Percentiles rank a stretch among this genome's conserved stretches.
These are phyloP conservation scores for Ambrosia hybrid DNA, from an alignment of 140 eudicot species.

Conservation along the genomic window DNA sequence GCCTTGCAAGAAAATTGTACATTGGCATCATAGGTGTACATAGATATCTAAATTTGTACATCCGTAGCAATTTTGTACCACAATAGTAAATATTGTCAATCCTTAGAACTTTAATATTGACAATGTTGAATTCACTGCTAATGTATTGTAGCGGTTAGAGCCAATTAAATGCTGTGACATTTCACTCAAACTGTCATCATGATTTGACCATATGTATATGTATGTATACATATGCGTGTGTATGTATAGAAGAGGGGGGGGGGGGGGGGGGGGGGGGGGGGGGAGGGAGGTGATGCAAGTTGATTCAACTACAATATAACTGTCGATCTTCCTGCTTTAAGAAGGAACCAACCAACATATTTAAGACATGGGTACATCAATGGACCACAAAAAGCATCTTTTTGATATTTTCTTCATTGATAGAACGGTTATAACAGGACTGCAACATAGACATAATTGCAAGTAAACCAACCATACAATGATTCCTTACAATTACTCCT, in stretches of 20 bases:
- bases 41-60: too few relatives aligned
- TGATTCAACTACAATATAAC: slow-evolving; percentile 39
- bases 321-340: slow-evolving; percentile 28
- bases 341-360: slow-evolving; percentile 35
- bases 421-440: slow-evolving; percentile 26
- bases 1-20: too few relatives aligned
- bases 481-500: slow-evolving; percentile 28
- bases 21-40: too few relatives aligned
- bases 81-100: too few relatives aligned
- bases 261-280: slow-evolving; percentile 8
- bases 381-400: slow-evolving; percentile 46
- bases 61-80: too few relatives aligned
- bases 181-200: too few relatives aligned
- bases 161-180: too few relatives aligned
- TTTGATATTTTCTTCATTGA: slow-evolving; percentile 34
- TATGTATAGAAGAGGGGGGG: neutral
- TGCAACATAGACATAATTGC: slow-evolving; percentile 28
- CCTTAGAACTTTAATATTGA: too few relatives aligned
- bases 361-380: slow-evolving; percentile 32
- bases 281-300: slow-evolving; percentile 31
- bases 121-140: too few relatives aligned
- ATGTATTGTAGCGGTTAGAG: too few relatives aligned
- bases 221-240: neutral
- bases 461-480: slow-evolving; percentile 49
- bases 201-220: too few relatives aligned